These are phyloP conservation scores for Polytrichum commune DNA, from an alignment of 225 moss, liverwort and hornwort species.

Conservation along the genomic window DNA sequence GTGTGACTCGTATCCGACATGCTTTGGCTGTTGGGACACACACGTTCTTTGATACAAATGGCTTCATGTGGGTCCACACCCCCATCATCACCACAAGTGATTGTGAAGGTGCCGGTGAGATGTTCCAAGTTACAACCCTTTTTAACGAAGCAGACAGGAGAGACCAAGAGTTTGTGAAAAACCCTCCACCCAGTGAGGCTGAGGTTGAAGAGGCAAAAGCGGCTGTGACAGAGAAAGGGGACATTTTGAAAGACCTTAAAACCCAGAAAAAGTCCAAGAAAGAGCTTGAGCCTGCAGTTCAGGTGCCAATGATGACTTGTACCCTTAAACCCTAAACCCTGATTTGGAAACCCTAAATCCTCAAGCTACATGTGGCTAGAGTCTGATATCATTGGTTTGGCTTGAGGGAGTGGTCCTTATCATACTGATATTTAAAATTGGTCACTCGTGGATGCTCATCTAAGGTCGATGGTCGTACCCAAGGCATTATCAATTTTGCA, in stretches of 20 bases:
- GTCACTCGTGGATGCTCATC: too few species aligned
- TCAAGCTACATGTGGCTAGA: not conserved
- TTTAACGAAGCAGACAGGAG: slow-evolving; percentile 65
- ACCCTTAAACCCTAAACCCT: not conserved
- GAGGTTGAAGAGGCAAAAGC: slow-evolving; percentile 35
- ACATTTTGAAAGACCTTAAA: slow-evolving; percentile 44
- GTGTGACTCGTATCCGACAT: slow-evolving; percentile 76
- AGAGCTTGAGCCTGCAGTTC: slow-evolving; percentile 39
- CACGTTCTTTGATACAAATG: slow-evolving; percentile 76
- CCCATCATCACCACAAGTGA: slow-evolving; percentile 94
- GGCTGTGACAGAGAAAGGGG: slow-evolving; percentile 36
- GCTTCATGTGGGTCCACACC: slow-evolving; percentile 91
- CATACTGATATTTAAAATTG: too few species aligned
- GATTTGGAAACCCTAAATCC: not conserved
- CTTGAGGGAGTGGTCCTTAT: too few species aligned
- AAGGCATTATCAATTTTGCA: too few species aligned
- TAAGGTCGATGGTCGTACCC: too few species aligned
- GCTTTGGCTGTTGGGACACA: slow-evolving; percentile 80
- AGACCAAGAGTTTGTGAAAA: slow-evolving; percentile 41
- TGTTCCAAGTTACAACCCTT: slow-evolving; percentile 98
- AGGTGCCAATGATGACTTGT: slow-evolving; percentile 22
- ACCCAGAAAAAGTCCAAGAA: slow-evolving; percentile 56
- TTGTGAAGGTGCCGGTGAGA: slow-evolving; percentile 95
- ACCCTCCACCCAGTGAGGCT: slow-evolving; percentile 49
- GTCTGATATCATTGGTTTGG: too few species aligned